phyloP scores from a whole-genome alignment of 2,329 filamentous ascomycete genomes.

The Tympanopsis confertula region DNA sequence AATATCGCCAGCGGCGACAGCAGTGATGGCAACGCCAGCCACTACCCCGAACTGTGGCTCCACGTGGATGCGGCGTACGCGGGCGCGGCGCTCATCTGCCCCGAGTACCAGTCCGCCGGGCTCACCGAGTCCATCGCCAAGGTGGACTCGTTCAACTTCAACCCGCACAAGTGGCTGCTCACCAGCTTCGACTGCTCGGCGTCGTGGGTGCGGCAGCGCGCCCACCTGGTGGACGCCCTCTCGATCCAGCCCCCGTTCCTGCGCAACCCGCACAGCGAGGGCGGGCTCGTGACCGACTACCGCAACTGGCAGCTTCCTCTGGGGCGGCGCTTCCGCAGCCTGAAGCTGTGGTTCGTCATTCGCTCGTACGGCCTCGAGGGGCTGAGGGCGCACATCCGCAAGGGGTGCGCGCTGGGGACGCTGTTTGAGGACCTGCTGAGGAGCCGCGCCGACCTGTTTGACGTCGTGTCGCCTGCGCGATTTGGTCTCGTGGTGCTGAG shows the following conservation, averaged over 20 bases:
- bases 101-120: slow-evolving; percentile 57
- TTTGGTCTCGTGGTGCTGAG: slow-evolving; percentile 74
- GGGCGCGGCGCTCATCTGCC: slow-evolving; percentile 70
- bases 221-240: slow-evolving; percentile 68
- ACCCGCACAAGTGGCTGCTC: slow-evolving; percentile 94
- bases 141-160: slow-evolving; percentile 86
- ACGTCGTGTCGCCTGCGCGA: slow-evolving; percentile 59
- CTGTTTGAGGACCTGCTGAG: slow-evolving; percentile 52
- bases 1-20: slow-evolving; percentile 18
- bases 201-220: slow-evolving; percentile 65
- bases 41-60: slow-evolving; percentile 60
- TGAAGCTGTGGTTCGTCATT: slow-evolving; percentile 95
- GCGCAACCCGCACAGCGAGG: slow-evolving; percentile 68
- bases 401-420: slow-evolving; percentile 59
- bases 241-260: slow-evolving; percentile 74
- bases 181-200: slow-evolving; percentile 83
- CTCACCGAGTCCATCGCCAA: slow-evolving; percentile 46
- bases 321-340: slow-evolving; percentile 71
- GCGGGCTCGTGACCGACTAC: slow-evolving; percentile 82
- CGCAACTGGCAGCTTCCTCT: slow-evolving; percentile 95
- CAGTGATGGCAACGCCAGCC: slow-evolving; percentile 5
- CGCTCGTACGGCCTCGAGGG: slow-evolving; percentile 71
- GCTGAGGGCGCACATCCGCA: slow-evolving; percentile 60
- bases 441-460: slow-evolving; percentile 57
- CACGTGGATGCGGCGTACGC: slow-evolving; percentile 92